Evolutionary conservation across 768 basidiomycete genomes (phyloP), one percentile per base, ranked within the genome.

Genomic region (Infundibulicybe gibba): DNA sequence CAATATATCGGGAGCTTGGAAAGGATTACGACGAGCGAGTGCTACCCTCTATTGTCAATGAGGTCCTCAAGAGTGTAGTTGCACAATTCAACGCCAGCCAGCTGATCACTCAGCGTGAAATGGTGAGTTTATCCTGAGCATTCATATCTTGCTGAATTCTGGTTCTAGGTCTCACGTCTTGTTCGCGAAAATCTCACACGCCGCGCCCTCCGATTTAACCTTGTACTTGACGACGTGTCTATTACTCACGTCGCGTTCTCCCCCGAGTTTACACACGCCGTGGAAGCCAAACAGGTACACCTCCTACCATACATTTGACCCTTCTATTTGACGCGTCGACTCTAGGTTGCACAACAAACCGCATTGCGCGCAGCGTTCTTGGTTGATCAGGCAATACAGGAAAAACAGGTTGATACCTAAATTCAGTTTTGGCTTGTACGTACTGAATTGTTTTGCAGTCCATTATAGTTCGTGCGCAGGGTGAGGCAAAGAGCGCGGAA

Each of bases 81-180:
- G 97, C 97, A 2, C 97, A 99, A 62, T 99, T 99, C 76, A 98
- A 98, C 67, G 97, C 97, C 30, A 95, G 93, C 54, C 95, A 95
- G 65, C 71, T 98, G 44, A 97, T 98, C 50, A 98, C 95, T 6
- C 95, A 98, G 63, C 90, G 95, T 76, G 95, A 97, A 75, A 85
- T 87, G 78, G 95, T 91, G 45, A 35, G 73, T 30, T 34, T 35
- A 34, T 45, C 43, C 16, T n/a, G n/a, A n/a, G n/a, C n/a, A n/a
- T 8, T 10, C 19, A 13, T 30, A 44, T 37, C 21, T n/a, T 32
- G 13, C 43, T 50, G 39, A 55, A 49, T 12, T 35, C 49, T 46
- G 42, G 17, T 37, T 33, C 2, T 21, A 94, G 92, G 91, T 99
- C 13, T 99, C 97, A 20, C 80, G 88, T 49, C 81, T 98, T 46